Base-by-base conservation (phyloP, 305 asterid species). In the Lippia alba region DNA sequence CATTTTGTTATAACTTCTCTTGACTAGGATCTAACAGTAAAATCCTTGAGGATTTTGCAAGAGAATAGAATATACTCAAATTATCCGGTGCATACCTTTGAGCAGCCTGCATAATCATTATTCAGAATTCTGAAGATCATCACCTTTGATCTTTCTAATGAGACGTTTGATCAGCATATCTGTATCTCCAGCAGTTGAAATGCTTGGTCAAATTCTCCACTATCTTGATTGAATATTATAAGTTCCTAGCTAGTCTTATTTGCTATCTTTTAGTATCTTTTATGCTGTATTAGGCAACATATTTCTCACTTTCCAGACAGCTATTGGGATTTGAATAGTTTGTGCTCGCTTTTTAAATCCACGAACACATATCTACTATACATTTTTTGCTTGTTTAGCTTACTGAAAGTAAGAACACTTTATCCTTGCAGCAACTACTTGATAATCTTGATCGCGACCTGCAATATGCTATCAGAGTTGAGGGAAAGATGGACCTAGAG, bases 381-480 rank as follows among this genome's bases (percentile, higher is more conserved):
- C 20, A 41, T 68, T 61, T 19, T 60, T 66, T 74, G 33, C 69
- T 36, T 50, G 44, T 66, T 68, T 57, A 8, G 62, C 39, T 77
- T 56, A 66, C 71, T 74, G 70, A 78, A 67, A 64, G 62, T 66
- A 46, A 40, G 59, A 65, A 45, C 53, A 34, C 59, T 59, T 67
- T 74, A 67, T 73, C 66, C 54, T 79, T 71, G 45, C 91, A 94
- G 99, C 87, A 75, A 87, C 82, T 94, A 67, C 81, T 92, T 71
- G 87, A 87, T 61, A 94, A 94, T 76, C 99, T 94, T 78, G 99
- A 94, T 76, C 93, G 99, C 7, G 99, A 92, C 87, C 91, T 94
- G 79, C 97, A 91, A 74, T 94, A 92, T 85, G 97, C 99, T 77
- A 89, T 94, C 68, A 79, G 66, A 76, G 98, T 90, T 78, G 99